Percentiles rank a stretch among this genome's conserved stretches.
Evolutionary conservation across 495 filamentous ascomycete genomes (phyloP).

Genomic region (Lasiosphaeria hispida): DNA sequence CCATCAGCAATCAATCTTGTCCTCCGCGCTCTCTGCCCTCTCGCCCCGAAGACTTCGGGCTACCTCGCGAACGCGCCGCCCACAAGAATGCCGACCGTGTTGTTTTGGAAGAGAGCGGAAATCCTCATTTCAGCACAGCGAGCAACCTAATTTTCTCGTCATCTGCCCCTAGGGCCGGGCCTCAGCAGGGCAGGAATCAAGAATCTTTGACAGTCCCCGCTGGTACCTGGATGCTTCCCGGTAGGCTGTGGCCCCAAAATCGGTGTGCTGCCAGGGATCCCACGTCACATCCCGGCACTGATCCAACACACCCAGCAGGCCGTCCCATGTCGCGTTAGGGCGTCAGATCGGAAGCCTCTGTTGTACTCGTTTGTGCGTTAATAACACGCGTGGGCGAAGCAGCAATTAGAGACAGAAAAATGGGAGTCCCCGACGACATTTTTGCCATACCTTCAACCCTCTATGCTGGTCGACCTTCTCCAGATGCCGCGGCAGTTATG

Average conservation of each 20-base stretch:
- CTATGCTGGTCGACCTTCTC: neutral
- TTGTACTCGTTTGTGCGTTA: constrained; percentile 22
- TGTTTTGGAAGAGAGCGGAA: neutral
- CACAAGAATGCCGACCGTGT: neutral
- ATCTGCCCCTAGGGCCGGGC: constrained; percentile 6
- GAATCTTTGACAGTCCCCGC: neutral
- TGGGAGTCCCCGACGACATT: constrained; percentile 13
- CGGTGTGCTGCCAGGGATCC: constrained; percentile 18
- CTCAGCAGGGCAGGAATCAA: neutral
- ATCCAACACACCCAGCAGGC: constrained; percentile 17
- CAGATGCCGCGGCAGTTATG: neutral
- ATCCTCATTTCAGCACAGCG: neutral
- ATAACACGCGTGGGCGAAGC: constrained; percentile 12
- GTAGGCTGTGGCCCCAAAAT: constrained; percentile 6
- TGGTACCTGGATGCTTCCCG: constrained; percentile 13
- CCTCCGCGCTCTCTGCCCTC: neutral
- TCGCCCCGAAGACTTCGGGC: neutral
- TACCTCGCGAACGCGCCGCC: too few relatives aligned
- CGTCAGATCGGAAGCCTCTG: constrained; percentile 17
- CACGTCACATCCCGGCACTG: constrained; percentile 20
- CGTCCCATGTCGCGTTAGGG: constrained; percentile 24
- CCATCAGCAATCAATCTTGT: neutral
- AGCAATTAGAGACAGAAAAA: constrained; percentile 14
- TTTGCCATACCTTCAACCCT: constrained; percentile 4
- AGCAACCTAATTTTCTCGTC: neutral